Base-by-base conservation (phyloP, 768 basidiomycete genomes). In the Pisolithus tinctorius region DNA sequence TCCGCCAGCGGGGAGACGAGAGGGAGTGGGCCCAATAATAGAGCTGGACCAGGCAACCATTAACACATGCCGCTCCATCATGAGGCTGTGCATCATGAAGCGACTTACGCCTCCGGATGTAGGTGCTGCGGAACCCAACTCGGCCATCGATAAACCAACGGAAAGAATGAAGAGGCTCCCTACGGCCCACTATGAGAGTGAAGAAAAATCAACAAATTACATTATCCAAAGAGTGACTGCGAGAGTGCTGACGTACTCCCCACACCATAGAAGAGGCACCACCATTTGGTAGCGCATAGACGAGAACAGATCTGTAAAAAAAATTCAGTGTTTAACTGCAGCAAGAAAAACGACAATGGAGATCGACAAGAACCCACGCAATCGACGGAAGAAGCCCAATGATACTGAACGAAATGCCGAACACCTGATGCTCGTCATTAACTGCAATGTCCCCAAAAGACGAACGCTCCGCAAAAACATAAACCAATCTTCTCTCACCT, bases 1-100 rank as follows among this genome's bases (percentile, higher is more conserved):
- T 80, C 20, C 79, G 69, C 65, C 76, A 85, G 34, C 75, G 63
- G 6, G 79, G 78, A 6, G 80, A 77, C 0, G 80, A 77, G 4
- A 81, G 63, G 0, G 73, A 74, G 54, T 83, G 76, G 0, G 85
- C 82, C 83, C 85, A 86, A 58, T 80, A 86, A 58, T 86, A 84
- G 16, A 83, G 69, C 75, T 82, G 40, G 39, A 16, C 13, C 38
- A 27, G 30, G 30, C 39, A 3, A 9, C 8, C 30, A 46, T 25
- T 14, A 45, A 34, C 20, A 17, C 27, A 43, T 11, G 5, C 1
- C 16, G 8, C 37, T 1, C 0, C 26, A 9, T 16, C 4, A 0
- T 0, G 25, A 47, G 6, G 31, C 10, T 25, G 39, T 4, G 34
- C 5, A 34, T 1, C 25, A 23, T 7, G 0, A 10, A 43, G 16